Evolutionary conservation across 164 flowering plant genomes (phyloP), one percentile per base, ranked within the genome.

Genomic region (Pachysandra terminalis): DNA sequence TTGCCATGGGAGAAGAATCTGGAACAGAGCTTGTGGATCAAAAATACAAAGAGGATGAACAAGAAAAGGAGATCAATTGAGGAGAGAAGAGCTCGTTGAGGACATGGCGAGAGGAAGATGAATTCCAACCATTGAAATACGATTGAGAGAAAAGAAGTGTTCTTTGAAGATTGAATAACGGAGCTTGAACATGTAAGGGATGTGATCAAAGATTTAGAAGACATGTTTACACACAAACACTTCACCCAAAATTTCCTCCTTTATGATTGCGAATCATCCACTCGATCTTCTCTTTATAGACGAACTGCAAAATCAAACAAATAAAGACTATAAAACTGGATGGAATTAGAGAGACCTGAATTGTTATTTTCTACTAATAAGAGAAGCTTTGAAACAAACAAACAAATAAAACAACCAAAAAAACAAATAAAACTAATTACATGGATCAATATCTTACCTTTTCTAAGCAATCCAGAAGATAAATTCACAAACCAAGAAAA

Each of bases 81-180:
- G 53, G 96, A 77, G 10, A 84, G 68, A 0, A 95, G 69, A 45
- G 76, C 79, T 54, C 97, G 74, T 68, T 91, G 98, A 23, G 97
- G 90, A 68, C 98, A 95, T 21, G 97, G 96, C 19, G 96, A 84
- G 56, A 91, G 83, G 78, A 87, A 81, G 22, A 87, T 70, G 81
- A 91, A 95, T 74, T 86, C 74, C 57, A 86, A 74, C 93, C 93
- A 88, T 73, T 81, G 89, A 41, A 84, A 25, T 19, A 72, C 9
- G 22, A 65, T 1, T 19, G 85, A 68, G 56, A 71, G 21, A 56
- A 15, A 17, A 49, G 79, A 65, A 1, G 56, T 35, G 21, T 67
- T 69, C 22, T 64, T 63, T 9, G 76, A 56, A n/a, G 80, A 61
- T 37, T 66, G 63, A 24, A 64, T 54, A 17, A 54, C 72, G n/a